Percentiles rank a stretch among this genome's conserved stretches.
These are phyloP conservation scores for Sclerotiophoma versabilis DNA, from an alignment of 2,329 filamentous ascomycete species.

Conservation along the genomic window DNA sequence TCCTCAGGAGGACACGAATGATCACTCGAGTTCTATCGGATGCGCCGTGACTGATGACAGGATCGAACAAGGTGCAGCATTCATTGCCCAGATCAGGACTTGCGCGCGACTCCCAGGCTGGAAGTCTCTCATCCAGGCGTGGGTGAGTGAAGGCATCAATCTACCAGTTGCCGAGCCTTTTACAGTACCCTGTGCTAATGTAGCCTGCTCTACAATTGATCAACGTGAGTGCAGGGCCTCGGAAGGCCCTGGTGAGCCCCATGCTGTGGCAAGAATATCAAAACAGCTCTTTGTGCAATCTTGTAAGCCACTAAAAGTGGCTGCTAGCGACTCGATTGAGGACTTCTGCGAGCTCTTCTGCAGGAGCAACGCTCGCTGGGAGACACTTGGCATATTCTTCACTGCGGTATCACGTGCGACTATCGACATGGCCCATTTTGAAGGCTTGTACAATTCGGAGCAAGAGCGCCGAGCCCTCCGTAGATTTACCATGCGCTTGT, in stretches of 20 bases:
- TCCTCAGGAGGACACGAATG: no score
- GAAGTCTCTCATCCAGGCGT: background rate
- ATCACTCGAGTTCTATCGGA: no score
- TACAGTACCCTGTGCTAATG: background rate
- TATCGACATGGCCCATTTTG: conserved; percentile 51
- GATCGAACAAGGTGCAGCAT: background rate
- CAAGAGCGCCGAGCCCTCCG: background rate
- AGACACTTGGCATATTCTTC: background rate
- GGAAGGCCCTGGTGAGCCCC: no score
- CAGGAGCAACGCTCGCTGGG: background rate
- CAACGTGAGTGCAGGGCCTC: background rate
- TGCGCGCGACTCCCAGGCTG: background rate
- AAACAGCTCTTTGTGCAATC: background rate
- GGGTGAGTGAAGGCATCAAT: background rate
- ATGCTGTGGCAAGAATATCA: background rate
- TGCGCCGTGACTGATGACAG: no score
- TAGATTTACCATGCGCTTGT: conserved; percentile 12
- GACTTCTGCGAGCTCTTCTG: background rate
- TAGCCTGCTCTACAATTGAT: background rate
- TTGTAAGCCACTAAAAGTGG: background rate
- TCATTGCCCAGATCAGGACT: background rate
- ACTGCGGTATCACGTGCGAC: conserved; percentile 3
- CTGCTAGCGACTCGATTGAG: background rate
- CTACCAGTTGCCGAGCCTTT: background rate
- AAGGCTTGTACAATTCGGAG: conserved; percentile 27